Conservation (phyloP, 768 basidiomycete genomes). For the Boletus tomentosulus region DNA sequence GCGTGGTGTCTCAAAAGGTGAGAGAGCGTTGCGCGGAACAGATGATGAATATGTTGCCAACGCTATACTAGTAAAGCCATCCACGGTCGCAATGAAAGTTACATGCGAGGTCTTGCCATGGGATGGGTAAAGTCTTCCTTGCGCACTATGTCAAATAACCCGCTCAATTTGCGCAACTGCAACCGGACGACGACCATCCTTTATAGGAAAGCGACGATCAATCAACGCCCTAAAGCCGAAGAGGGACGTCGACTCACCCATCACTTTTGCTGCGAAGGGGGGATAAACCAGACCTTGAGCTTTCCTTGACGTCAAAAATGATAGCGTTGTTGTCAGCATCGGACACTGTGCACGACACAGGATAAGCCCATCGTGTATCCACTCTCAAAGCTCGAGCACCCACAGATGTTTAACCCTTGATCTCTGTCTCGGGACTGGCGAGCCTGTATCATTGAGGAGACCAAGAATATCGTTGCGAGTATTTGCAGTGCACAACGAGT, state of each 20-base stretch:
- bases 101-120: constrained; percentile 31
- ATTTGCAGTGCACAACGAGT: constrained; percentile 53
- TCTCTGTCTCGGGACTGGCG: constrained; percentile 47
- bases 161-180: constrained; percentile 42
- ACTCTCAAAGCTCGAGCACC: no score
- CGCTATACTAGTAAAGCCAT: no score
- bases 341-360: no score
- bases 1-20: no score
- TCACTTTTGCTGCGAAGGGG: constrained; percentile 31
- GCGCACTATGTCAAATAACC: constrained; percentile 41
- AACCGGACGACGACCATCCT: constrained; percentile 44
- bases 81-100: no score
- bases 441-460: constrained; percentile 68
- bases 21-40: no score
- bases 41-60: no score
- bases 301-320: no score
- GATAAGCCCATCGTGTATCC: no score
- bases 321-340: no score
- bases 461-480: constrained; percentile 53
- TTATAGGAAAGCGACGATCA: background rate
- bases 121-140: constrained; percentile 63
- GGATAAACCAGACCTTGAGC: no score
- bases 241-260: constrained; percentile 33
- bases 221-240: background rate
- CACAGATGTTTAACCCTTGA: constrained; percentile 40